Conservation (phyloP, 148 eudicot genomes). For the Rhododendron vialii region DNA sequence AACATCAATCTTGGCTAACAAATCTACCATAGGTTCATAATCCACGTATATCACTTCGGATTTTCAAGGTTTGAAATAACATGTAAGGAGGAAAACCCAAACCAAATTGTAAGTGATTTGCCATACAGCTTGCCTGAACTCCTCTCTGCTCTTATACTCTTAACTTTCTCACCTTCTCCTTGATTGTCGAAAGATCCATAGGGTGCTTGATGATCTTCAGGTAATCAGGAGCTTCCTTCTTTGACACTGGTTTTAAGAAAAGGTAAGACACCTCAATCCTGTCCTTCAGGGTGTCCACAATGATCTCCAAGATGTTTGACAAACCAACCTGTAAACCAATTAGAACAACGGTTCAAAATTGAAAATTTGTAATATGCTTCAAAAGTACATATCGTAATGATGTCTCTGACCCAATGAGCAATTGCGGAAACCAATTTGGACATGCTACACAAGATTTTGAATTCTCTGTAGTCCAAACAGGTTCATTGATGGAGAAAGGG, state of each 20-base stretch:
- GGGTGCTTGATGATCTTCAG: slow-evolving; percentile 48
- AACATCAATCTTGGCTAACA: too few species aligned
- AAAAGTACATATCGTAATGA: not conserved
- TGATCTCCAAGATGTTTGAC: slow-evolving; percentile 69
- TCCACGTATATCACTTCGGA: too few species aligned
- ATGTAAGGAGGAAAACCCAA: too few species aligned
- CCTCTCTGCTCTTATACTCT: slow-evolving; percentile 65
- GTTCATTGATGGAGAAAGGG: too few species aligned
- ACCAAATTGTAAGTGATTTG: slow-evolving; percentile 47
- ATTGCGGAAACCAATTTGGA: not conserved
- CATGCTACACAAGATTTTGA: not conserved
- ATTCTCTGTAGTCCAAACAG: not conserved
- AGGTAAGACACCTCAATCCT: slow-evolving; percentile 57
- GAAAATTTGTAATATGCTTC: not conserved
- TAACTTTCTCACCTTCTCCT: slow-evolving; percentile 67
- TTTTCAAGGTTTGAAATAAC: too few species aligned
- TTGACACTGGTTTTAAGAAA: slow-evolving; percentile 79
- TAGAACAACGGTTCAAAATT: not conserved
- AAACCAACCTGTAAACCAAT: slow-evolving; percentile 62
- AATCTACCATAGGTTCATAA: too few species aligned
- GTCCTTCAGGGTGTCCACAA: slow-evolving; percentile 68
- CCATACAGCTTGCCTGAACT: slow-evolving; percentile 84
- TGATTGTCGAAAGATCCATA: slow-evolving; percentile 88
- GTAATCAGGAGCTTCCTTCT: slow-evolving; percentile 95
- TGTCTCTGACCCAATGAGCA: not conserved